A percentile compares a stretch with the other conserved stretches of the same genome.
phyloP scores from a whole-genome alignment of 208 protist genomes.

The Trypanosoma avium region DNA sequence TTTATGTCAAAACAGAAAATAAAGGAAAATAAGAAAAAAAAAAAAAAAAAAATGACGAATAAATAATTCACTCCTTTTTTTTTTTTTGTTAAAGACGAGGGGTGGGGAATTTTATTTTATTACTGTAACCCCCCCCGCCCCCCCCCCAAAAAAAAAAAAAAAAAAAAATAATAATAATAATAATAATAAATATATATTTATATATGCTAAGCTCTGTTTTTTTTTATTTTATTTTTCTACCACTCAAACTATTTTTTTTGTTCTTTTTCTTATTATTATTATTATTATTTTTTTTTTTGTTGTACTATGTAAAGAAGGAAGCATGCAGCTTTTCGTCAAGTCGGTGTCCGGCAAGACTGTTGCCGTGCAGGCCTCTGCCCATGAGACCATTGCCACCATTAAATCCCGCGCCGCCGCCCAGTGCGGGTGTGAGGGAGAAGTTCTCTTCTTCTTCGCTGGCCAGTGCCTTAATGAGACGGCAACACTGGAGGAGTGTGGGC shows the following conservation, averaged over 20 bases:
- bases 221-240: slow-evolving; percentile 17
- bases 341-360: slow-evolving; percentile 88
- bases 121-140: background rate
- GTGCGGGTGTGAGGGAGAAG: too few species aligned
- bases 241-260: slow-evolving; percentile 1
- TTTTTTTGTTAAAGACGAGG: background rate
- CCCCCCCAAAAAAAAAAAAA: background rate
- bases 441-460: slow-evolving; percentile 90
- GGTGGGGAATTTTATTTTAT: too few species aligned
- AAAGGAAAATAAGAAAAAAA: background rate
- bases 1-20: background rate
- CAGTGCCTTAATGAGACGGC: slow-evolving; percentile 79
- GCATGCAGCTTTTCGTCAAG: slow-evolving; percentile 96
- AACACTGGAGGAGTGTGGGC: slow-evolving; percentile 66
- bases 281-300: slow-evolving; percentile 9
- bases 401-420: slow-evolving; percentile 76
- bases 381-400: slow-evolving; percentile 84
- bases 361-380: slow-evolving; percentile 78
- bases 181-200: background rate
- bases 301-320: slow-evolving; percentile 25
- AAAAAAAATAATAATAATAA: background rate
- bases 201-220: slow-evolving; percentile 13
- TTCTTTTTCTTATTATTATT: background rate
- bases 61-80: background rate
- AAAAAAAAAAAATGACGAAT: background rate